Evolutionary conservation across 163 green algal genomes (phyloP).

Genomic region (Chlamydomonas reinhardtii): DNA sequence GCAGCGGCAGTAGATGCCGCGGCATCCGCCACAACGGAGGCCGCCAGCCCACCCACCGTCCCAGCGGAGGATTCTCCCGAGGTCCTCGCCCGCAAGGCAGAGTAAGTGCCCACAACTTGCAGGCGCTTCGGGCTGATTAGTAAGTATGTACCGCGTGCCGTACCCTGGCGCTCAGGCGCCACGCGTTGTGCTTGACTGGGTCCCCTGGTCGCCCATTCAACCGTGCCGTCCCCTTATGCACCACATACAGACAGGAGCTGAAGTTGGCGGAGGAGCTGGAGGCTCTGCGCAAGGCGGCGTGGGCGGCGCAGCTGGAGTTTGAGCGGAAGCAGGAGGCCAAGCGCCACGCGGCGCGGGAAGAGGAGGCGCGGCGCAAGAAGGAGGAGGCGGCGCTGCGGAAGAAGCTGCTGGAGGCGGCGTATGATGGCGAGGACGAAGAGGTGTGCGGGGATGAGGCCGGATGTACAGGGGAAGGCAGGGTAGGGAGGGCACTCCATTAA

Average conservation of each 20-base stretch:
- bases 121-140: too few relatives aligned
- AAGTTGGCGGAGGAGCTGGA: slow-evolving; percentile 38
- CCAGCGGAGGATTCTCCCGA: not conserved
- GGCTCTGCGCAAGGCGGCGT: slow-evolving; percentile 26
- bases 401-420: slow-evolving; percentile 67
- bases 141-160: too few relatives aligned
- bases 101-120: not conserved
- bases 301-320: slow-evolving; percentile 50
- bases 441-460: not conserved
- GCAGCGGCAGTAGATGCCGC: not conserved
- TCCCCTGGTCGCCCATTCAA: too few relatives aligned
- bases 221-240: too few relatives aligned
- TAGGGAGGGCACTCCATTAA: too few relatives aligned
- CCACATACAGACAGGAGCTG: slow-evolving; percentile 2
- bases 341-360: slow-evolving; percentile 46
- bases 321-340: slow-evolving; percentile 54
- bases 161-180: too few relatives aligned
- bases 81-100: slow-evolving; percentile 1
- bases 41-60: not conserved
- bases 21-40: not conserved
- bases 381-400: slow-evolving; percentile 60
- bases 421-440: slow-evolving; percentile 59
- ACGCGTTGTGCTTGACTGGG: too few relatives aligned
- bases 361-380: slow-evolving; percentile 49
- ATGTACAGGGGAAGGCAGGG: too few relatives aligned